A percentile compares a stretch with the other conserved stretches of the same genome.
Evolutionary conservation across 768 basidiomycete species (phyloP).

Genomic region (Trametes meyenii): DNA sequence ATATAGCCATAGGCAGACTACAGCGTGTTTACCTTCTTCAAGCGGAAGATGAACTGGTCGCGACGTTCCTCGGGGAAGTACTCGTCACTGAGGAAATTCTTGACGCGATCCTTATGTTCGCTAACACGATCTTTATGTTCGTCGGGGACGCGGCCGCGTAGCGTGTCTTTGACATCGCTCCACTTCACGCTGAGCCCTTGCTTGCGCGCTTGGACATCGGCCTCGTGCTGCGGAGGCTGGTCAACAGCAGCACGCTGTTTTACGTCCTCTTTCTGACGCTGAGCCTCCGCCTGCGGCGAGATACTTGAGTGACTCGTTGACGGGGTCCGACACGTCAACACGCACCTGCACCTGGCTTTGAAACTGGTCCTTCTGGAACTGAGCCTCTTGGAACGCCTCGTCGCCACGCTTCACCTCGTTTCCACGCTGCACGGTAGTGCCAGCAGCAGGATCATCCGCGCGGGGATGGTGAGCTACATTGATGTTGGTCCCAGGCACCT

Average conservation of each 20-base stretch:
- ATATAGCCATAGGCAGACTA: not conserved
- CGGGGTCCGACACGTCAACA: not conserved
- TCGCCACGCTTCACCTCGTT: conserved; percentile 37
- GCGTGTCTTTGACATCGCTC: conserved; percentile 38
- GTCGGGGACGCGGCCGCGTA: conserved; percentile 64
- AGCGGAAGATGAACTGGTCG: conserved; percentile 90
- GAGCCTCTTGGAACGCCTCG: conserved; percentile 28
- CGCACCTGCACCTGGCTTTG: conserved; percentile 21
- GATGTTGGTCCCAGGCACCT: conserved; percentile 46
- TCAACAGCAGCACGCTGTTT: conserved; percentile 31
- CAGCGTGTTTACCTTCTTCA: conserved; percentile 67
- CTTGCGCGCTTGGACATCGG: conserved; percentile 43
- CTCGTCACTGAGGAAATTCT: conserved; percentile 75
- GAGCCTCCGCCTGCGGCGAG: conserved; percentile 21
- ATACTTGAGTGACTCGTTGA: not conserved
- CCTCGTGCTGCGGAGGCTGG: conserved; percentile 33
- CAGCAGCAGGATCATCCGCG: conserved; percentile 41
- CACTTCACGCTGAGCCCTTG: conserved; percentile 35
- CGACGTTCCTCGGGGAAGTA: conserved; percentile 90
- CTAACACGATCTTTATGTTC: conserved; percentile 62
- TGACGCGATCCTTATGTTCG: conserved; percentile 58
- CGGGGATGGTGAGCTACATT: conserved; percentile 54
- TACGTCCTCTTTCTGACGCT: conserved; percentile 26
- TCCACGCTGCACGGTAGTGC: conserved; percentile 37
- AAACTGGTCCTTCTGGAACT: conserved; percentile 22